phyloP scores from a whole-genome alignment of 495 filamentous ascomycete genomes.

The Collariella sp. region DNA sequence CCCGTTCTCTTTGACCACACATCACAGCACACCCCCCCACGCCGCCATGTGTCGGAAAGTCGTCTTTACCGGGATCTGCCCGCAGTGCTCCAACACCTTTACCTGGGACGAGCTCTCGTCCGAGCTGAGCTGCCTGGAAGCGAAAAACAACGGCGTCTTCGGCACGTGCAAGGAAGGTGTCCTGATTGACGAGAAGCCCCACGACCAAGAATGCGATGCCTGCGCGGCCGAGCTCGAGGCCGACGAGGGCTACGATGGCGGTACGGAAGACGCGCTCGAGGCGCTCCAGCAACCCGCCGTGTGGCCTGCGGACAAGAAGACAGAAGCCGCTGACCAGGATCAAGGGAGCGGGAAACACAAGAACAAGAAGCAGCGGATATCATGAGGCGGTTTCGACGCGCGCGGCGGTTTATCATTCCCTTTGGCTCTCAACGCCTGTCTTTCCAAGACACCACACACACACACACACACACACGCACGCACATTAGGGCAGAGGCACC shows the following conservation, averaged over 20 bases:
- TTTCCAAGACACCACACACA: no score
- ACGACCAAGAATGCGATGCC: slow-evolving; percentile 32
- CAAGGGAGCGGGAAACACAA: slow-evolving; percentile 14
- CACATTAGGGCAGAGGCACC: no score
- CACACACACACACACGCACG: no score
- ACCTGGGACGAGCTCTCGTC: slow-evolving; percentile 27
- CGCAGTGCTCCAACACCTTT: slow-evolving; percentile 20
- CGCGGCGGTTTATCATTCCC: not conserved
- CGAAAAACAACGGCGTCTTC: slow-evolving; percentile 30
- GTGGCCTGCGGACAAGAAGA: not conserved
- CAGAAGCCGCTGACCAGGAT: slow-evolving; percentile 7
- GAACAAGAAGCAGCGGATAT: slow-evolving; percentile 18
- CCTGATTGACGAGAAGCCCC: slow-evolving; percentile 22
- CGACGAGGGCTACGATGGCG: slow-evolving; percentile 28
- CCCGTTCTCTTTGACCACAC: not conserved
- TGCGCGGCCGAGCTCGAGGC: slow-evolving; percentile 22
- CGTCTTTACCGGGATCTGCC: slow-evolving; percentile 28
- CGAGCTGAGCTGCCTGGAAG: slow-evolving; percentile 31
- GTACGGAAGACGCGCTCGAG: slow-evolving; percentile 16
- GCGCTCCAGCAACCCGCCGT: not conserved
- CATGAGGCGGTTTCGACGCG: slow-evolving; percentile 13
- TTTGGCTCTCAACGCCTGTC: no score
- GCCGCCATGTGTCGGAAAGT: slow-evolving; percentile 29
- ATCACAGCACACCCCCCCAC: no score
- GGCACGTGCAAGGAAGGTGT: slow-evolving; percentile 26